Evolutionary conservation across 768 basidiomycete species (phyloP).

Genomic region (Mycena metata): DNA sequence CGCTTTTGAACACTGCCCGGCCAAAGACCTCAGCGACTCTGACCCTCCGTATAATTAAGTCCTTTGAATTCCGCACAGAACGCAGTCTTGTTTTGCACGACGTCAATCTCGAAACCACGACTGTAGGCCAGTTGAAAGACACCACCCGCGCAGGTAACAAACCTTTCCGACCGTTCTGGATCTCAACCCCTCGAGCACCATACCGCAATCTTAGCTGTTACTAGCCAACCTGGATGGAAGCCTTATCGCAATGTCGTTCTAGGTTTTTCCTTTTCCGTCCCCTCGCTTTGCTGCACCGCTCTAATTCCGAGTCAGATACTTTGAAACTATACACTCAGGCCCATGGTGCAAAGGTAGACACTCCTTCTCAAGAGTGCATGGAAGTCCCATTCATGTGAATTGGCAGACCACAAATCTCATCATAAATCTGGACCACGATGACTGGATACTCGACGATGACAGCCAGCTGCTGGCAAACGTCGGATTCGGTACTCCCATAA

Average conservation of each 20-base stretch:
- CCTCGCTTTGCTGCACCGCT: neutral
- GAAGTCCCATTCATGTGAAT: conserved; percentile 12
- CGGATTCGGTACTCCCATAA: conserved; percentile 76
- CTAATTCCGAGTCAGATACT: conserved; percentile 65
- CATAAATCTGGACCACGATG: conserved; percentile 96
- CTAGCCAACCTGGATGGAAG: conserved; percentile 86
- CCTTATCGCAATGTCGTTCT: conserved; percentile 82
- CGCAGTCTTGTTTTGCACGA: conserved; percentile 87
- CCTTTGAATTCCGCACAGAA: conserved; percentile 92
- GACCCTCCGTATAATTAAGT: conserved; percentile 94
- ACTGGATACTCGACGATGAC: conserved; percentile 88
- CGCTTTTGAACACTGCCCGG: conserved; percentile 67
- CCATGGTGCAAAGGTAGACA: conserved; percentile 89
- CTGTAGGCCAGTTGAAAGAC: conserved; percentile 85
- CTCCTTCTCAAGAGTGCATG: conserved; percentile 6
- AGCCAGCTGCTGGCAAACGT: conserved; percentile 71
- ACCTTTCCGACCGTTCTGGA: conserved; percentile 25
- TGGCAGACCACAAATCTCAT: conserved; percentile 94
- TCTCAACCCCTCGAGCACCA: conserved; percentile 26
- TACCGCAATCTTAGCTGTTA: conserved; percentile 65
- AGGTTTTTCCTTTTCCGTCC: conserved; percentile 56
- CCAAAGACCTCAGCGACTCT: conserved; percentile 85
- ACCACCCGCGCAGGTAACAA: conserved; percentile 72
- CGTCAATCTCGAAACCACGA: conserved; percentile 83
- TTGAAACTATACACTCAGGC: conserved; percentile 95